Evolutionary conservation across 805 yeast species (phyloP).

Genomic region (Cyberlindnera mississippiensis): DNA sequence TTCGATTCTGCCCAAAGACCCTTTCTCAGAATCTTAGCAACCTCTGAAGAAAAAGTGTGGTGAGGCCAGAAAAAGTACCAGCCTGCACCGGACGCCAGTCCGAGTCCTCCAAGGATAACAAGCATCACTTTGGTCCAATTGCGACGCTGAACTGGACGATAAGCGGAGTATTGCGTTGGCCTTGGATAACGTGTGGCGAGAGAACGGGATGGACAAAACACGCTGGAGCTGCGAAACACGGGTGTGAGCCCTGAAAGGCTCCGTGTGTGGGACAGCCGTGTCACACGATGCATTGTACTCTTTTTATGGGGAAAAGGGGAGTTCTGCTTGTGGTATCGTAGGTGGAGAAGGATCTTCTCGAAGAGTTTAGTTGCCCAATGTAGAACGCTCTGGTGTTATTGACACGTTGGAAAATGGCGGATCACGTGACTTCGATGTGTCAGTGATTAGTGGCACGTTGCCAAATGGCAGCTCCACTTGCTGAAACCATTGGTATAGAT

Average conservation of each 20-base stretch:
- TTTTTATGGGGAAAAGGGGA: too few species aligned
- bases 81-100: conserved; percentile 24
- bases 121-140: conserved; percentile 19
- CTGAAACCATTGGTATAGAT: conserved; percentile 95
- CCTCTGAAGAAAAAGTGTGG: conserved; percentile 63
- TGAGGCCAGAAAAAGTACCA: conserved; percentile 58
- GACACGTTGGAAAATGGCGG: too few species aligned
- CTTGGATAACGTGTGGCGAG: conserved; percentile 17
- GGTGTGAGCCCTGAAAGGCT: too few species aligned
- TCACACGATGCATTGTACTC: too few species aligned
- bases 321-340: too few species aligned
- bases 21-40: conserved; percentile 66
- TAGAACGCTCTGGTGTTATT: too few species aligned
- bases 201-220: neutral
- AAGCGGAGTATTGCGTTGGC: conserved; percentile 1
- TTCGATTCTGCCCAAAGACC: conserved; percentile 84
- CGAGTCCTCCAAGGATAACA: conserved; percentile 23
- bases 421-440: too few species aligned
- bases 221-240: neutral
- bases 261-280: too few species aligned
- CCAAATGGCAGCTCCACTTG: too few species aligned
- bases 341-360: too few species aligned
- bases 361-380: too few species aligned
- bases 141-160: conserved; percentile 15
- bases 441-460: too few species aligned